Base-by-base conservation (phyloP, 257 asterid genomes). In the Cordia subcordata region DNA sequence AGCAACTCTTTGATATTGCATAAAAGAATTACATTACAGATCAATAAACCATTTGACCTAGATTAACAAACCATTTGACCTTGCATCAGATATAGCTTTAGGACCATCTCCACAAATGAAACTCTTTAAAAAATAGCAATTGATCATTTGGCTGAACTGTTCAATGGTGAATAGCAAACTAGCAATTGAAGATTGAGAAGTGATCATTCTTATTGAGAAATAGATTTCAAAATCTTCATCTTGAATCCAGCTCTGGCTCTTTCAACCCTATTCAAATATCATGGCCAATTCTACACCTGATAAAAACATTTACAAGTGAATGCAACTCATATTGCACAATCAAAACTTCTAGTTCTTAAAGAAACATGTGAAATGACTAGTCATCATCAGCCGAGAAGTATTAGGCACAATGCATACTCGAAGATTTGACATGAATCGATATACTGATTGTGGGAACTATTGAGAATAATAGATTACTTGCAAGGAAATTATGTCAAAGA, bases 171-270 rank as follows among this genome's bases (percentile, higher is more conserved):
- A 27, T n/a, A 44, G 51, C 39, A 9, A 13, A 27, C 5, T n/a
- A 14, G 57, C 58, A 16, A 63, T 60, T 17, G 62, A 65, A 70
- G 53, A 57, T 69, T 22, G 78, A 38, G 53, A 68, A 57, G 49
- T 55, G 66, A 80, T 58, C 61, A 69, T 72, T 54, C 57, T 10
- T 68, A 60, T 39, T 76, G 79, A 58, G 80, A 67, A 52, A 84
- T 38, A 62, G 65, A 73, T 70, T 67, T 80, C 2, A 94, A 96
- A 60, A 81, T 81, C 71, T 76, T 91, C 98, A 91, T 91, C n/a
- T 96, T 96, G 51, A 91, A 91, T 42, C 98, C 98, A 52, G 77
- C 94, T 79, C 72, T 73, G 8, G 81, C 83, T 77, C 73, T 87
- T 79, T 73, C 84, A 58, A 91, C 91, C 89, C 98, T 91, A 88